Base-by-base conservation (phyloP, 306 rosid genomes). In the Lathyrus tuberosus region DNA sequence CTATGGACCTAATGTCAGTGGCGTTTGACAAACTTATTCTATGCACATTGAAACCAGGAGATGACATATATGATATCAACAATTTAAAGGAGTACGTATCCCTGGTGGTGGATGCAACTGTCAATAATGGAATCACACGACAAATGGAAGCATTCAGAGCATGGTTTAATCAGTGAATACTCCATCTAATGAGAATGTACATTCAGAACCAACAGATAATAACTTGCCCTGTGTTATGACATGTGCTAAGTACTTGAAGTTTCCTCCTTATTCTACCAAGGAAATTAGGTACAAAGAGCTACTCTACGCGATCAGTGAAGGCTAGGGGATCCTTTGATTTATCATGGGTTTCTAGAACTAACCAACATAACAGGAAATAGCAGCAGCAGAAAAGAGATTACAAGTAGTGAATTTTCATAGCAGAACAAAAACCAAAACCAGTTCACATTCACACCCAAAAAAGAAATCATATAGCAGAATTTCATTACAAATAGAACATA, bases 151-250 rank as follows among this genome's bases (percentile, higher is more conserved):
- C 95, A 52, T 95, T 95, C 78, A 95, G 86, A 72, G 88, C 89
- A 26, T 97, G 99, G 58, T 95, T 95, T 70, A 95, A 91, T 84
- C 91, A 6, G 77, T 65, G 38, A 89, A 87, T 77, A 67, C 87
- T n/a, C 79, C 95, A 10, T 22, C 87, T 10, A 89, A 88, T 59
- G 97, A 89, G 48, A 87, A 80, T 5, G 97, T 92, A 52, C 83
- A 86, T 69, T 77, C 87, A 14, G 99, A 95, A 73, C 67, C 86
- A 46, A 92, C 97, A 10, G 99, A 95, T 74, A 96, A 95, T 61
- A 97, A 95, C 77, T 76, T 95, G 86, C 99, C 99, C 0, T 91
- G 99, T 84, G 99, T 95, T 57, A 95, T 95, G 99, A 95, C 99
- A 2, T 95, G 99, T 76, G 99, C 99, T 51, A 95, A 95, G 85